Conservation (phyloP, 768 basidiomycete genomes). For the Pleurotus cornucopiae region DNA sequence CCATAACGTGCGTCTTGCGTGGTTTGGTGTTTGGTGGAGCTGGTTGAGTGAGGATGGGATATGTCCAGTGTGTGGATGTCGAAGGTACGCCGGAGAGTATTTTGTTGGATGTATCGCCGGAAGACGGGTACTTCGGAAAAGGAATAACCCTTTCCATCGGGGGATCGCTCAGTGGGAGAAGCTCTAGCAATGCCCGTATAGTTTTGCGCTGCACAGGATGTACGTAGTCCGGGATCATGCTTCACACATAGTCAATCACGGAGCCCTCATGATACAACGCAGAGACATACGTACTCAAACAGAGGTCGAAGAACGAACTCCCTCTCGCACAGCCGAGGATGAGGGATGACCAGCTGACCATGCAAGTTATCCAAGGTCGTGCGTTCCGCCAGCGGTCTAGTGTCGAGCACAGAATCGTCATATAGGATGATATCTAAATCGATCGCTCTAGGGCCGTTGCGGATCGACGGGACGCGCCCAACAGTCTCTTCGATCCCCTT, state of each 20-base stretch:
- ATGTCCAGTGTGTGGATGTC: slow-evolving; percentile 49
- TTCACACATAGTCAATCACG: slow-evolving; percentile 21
- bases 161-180: slow-evolving; percentile 30
- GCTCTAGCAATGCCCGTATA: slow-evolving; percentile 40
- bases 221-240: slow-evolving; percentile 73
- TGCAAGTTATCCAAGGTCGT: slow-evolving; percentile 46
- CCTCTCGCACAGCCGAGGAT: slow-evolving; percentile 74
- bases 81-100: slow-evolving; percentile 31
- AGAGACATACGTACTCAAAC: slow-evolving; percentile 63
- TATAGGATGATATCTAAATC: slow-evolving; percentile 89
- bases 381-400: slow-evolving; percentile 36
- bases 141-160: slow-evolving; percentile 74
- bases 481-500: slow-evolving; percentile 73
- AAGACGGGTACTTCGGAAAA: slow-evolving; percentile 53
- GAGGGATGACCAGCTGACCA: slow-evolving; percentile 79
- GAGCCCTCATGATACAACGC: neutral
- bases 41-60: slow-evolving; percentile 21
- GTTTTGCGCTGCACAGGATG: slow-evolving; percentile 58
- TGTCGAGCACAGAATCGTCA: slow-evolving; percentile 56
- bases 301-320: slow-evolving; percentile 92
- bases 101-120: slow-evolving; percentile 17
- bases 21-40: slow-evolving; percentile 5
- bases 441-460: slow-evolving; percentile 85
- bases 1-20: slow-evolving; percentile 73
- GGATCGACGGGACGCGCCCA: slow-evolving; percentile 73